Base-by-base conservation (phyloP, 176 grass and related monocot species). In the Hyparrhenia diplandra region DNA sequence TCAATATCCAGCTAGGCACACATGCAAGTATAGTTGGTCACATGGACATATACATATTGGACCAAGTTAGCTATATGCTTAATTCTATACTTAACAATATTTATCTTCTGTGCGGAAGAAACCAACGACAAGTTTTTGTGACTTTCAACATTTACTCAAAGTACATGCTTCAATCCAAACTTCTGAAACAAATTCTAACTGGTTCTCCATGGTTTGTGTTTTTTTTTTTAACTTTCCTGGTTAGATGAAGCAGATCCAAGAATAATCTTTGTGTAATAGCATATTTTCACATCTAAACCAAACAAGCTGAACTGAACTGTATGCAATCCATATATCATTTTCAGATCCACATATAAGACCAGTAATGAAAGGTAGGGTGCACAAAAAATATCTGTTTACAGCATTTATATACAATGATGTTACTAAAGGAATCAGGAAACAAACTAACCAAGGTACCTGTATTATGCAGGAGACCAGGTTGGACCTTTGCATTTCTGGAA, bases 401-500 rank as follows among this genome's bases (percentile, higher is more conserved):
- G 54, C 24, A 85, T 62, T 16, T 30, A 43, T 72, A 13, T 75
- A 13, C 51, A 76, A 11, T 68, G 64, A 52, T 67, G 45, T 47
- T 59, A 68, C 31, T 29, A 73, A 72, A 54, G 20, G 11, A 17
- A 73, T 80, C 18, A 85, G 43, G 71, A 88, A 74, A 69, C 47
- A 29, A 20, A 67, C 52, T 80, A 32, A 31, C 61, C 51, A 81
- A 69, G 30, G 23, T 89, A 98, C 95, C 83, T 98, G 95, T 90
- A 94, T 91, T 81, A 98, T 76, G 75, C 92, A 98, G 18, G 92
- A 93, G 76, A 98, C 92, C 60, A 98, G 88, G 70, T 92, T 98
- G 80, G 95, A 94, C 71, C 92, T 89, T 88, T 95, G 95, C 78
- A 98, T 93, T 91, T 98, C 95, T 80, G 95, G 95, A 80, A 94